These are phyloP conservation scores for Datura wrightii DNA, from an alignment of 257 asterid species.

Conservation along the genomic window DNA sequence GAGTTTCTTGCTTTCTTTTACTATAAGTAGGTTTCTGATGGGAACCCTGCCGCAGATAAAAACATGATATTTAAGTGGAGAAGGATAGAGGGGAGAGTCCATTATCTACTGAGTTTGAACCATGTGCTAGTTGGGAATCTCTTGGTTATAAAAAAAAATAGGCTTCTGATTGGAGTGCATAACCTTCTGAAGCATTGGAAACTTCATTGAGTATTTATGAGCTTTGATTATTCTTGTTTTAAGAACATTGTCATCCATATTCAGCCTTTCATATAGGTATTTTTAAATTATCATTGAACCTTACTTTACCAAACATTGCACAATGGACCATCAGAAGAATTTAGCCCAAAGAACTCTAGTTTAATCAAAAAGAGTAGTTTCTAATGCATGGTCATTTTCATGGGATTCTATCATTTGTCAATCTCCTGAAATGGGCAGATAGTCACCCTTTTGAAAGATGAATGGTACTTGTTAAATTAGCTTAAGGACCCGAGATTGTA, in stretches of 20 bases:
- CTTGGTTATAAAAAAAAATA: background rate
- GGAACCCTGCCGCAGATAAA: background rate
- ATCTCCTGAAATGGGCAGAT: background rate
- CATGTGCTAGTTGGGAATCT: background rate
- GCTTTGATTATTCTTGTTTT: background rate
- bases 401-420: background rate
- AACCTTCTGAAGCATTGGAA: constrained; percentile 14
- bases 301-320: background rate
- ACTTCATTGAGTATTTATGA: background rate
- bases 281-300: background rate
- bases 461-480: background rate
- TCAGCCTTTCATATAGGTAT: background rate
- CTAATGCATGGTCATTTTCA: background rate
- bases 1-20: background rate
- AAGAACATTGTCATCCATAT: background rate
- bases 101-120: background rate
- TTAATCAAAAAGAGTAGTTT: background rate
- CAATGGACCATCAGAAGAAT: background rate
- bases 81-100: background rate
- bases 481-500: background rate
- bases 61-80: background rate
- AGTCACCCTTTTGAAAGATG: background rate
- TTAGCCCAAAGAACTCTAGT: background rate
- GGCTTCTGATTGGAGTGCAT: constrained; percentile 9
- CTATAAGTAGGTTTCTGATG: no score